phyloP scores from a whole-genome alignment of 208 protist species.

The Crithidia acanthocephali region DNA sequence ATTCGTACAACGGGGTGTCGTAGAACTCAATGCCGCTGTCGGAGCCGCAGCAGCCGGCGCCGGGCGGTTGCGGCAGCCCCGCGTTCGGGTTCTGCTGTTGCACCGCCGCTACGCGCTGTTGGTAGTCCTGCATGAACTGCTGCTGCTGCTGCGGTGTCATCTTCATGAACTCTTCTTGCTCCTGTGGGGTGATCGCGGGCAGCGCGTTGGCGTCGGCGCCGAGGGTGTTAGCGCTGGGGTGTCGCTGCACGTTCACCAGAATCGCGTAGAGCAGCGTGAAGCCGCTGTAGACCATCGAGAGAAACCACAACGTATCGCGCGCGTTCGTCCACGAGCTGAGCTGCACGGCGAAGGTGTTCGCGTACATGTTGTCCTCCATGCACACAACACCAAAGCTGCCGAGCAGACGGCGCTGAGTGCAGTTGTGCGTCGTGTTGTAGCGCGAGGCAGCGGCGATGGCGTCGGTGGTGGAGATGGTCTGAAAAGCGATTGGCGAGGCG shows the following conservation, averaged over 20 bases:
- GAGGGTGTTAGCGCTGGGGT: slow-evolving; percentile 4
- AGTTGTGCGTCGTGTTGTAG: slow-evolving; percentile 19
- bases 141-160: slow-evolving; percentile 61
- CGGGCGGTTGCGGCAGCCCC: background rate
- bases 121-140: slow-evolving; percentile 44
- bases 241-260: slow-evolving; percentile 52
- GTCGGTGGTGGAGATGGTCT: background rate
- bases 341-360: slow-evolving; percentile 65
- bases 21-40: slow-evolving; percentile 67
- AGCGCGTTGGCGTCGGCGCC: background rate
- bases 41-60: slow-evolving; percentile 35
- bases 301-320: slow-evolving; percentile 67
- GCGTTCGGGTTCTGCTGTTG: slow-evolving; percentile 34
- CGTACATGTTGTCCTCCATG: slow-evolving; percentile 70
- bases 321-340: slow-evolving; percentile 69
- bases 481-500: background rate
- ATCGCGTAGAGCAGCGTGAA: slow-evolving; percentile 63
- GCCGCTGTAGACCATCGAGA: slow-evolving; percentile 70
- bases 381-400: slow-evolving; percentile 61
- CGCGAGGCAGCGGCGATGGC: background rate
- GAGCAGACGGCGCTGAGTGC: slow-evolving; percentile 38
- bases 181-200: slow-evolving; percentile 41
- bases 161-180: slow-evolving; percentile 43
- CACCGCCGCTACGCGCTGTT: slow-evolving; percentile 36
- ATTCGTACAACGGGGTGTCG: slow-evolving; percentile 85